These are phyloP conservation scores for Syzygium aromaticum DNA, from an alignment of 345 rosid species.

Conservation along the genomic window DNA sequence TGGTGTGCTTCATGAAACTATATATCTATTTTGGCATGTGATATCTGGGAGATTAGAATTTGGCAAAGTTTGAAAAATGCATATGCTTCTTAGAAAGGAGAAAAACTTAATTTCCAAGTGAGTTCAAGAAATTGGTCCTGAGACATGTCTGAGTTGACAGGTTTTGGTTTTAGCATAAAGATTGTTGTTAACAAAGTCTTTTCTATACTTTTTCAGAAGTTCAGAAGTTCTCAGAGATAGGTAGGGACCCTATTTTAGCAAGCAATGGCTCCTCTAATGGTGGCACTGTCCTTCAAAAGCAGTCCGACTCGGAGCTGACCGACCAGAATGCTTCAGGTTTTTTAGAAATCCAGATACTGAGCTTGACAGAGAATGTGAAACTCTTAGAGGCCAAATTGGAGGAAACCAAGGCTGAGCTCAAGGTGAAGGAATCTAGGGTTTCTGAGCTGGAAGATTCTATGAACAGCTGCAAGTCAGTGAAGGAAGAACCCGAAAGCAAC, in stretches of 20 bases:
- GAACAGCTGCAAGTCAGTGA: slow-evolving; percentile 10
- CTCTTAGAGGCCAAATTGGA: slow-evolving; percentile 42
- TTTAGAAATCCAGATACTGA: slow-evolving; percentile 35
- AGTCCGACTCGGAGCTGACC: slow-evolving; percentile 17
- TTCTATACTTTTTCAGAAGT: slow-evolving; percentile 36
- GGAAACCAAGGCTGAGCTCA: slow-evolving; percentile 31
- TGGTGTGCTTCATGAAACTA: neutral
- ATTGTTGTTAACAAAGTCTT: neutral
- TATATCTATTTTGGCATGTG: neutral
- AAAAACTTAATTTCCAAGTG: neutral
- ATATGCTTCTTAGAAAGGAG: neutral
- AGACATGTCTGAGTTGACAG: neutral
- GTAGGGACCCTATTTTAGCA: slow-evolving; percentile 23
- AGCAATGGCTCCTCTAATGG: neutral
- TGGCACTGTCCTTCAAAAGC: slow-evolving; percentile 11
- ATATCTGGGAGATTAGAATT: neutral
- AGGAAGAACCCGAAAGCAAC: slow-evolving; percentile 23
- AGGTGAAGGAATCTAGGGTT: slow-evolving; percentile 43
- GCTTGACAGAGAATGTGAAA: slow-evolving; percentile 40
- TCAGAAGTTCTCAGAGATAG: slow-evolving; percentile 47
- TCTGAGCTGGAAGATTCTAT: slow-evolving; percentile 42
- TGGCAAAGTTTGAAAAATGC: neutral
- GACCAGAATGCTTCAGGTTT: slow-evolving; percentile 18
- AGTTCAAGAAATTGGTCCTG: neutral
- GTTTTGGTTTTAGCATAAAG: neutral